Evolutionary conservation across 2,329 filamentous ascomycete species (phyloP), one percentile per base, ranked within the genome.

Genomic region (Neophaeococcomyces aloes): DNA sequence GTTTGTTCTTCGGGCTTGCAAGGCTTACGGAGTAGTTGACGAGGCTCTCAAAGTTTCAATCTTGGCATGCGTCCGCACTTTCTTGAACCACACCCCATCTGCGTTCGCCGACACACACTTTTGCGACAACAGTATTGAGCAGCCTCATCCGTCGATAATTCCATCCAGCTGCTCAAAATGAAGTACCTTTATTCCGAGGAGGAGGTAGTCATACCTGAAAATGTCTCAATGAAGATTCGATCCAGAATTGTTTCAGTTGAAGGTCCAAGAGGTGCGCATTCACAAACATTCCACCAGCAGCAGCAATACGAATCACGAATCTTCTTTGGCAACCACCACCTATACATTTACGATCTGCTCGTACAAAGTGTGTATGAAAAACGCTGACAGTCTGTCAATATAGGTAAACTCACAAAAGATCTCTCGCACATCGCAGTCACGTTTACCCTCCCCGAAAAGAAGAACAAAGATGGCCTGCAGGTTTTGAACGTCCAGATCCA

Each of bases 181-280:
- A 93, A 85, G 79, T 96, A 95, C 86, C 94, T 98, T 76, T 87
- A 95, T 80, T 94, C 86, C 67, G 78, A 89, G 76, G 89, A 98
- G 81, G 77, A 79, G 74, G 78, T 98, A 75, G 79, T 81, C 65
- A 86, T 98, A 73, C 91, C 93, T 65, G 86, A 95, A 71, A 86
- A 88, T 77, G 91, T 98, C 81, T 94, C 89, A 79, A 79, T 98
- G 72, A 70, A 76, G 73, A 98, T 98, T 78, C 94, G 94, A 79
- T 91, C 89, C 65, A 81, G 91, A 69, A 75, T 86, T 66, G 85
- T 98, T 69, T 94, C 86, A 65, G 91, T 98, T 68, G 89, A 94
- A 77, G 91, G 91, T 67, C 86, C 89, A 69, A 81, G 87, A 76
- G 88, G 80, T 83, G 81, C 65, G 72, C 27, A 41, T 7, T 25